Percentiles rank a stretch among this genome's conserved stretches.
Conservation (phyloP, 139 green algal species). For the Coelastrella sp. region DNA sequence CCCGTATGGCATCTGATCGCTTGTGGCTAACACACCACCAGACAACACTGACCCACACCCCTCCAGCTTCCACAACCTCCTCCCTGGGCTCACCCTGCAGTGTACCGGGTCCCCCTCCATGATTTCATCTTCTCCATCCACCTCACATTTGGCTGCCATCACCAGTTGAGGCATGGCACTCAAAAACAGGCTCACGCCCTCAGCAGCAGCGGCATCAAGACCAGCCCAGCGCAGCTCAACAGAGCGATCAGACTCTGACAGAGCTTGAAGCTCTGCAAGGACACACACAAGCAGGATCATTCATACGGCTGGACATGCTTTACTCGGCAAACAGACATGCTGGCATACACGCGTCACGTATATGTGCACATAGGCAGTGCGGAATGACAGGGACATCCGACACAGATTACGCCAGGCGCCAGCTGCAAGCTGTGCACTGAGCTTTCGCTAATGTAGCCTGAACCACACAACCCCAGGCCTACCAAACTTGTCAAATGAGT, state of each 20-base stretch:
- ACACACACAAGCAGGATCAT: not conserved
- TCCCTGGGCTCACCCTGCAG: conserved; percentile 50
- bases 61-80: not conserved
- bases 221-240: conserved; percentile 58
- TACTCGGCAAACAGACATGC: too few species aligned
- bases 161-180: conserved; percentile 63
- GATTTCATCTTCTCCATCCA: conserved; percentile 83
- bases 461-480: too few species aligned
- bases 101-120: conserved; percentile 80
- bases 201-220: conserved; percentile 56
- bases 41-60: not conserved
- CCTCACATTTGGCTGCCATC: conserved; percentile 47
- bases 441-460: too few species aligned
- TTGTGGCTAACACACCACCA: too few species aligned
- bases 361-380: too few species aligned
- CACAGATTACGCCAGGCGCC: too few species aligned
- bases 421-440: too few species aligned
- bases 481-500: too few species aligned
- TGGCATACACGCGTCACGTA: too few species aligned
- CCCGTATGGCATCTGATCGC: too few species aligned
- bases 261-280: conserved; percentile 72
- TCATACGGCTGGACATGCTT: not conserved
- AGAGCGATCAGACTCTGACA: conserved; percentile 55
- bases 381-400: too few species aligned
- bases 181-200: conserved; percentile 76